A percentile compares a stretch with the other conserved stretches of the same genome.
These are phyloP conservation scores for Apocynum venetum DNA, from an alignment of 257 asterid genomes.

Conservation along the genomic window DNA sequence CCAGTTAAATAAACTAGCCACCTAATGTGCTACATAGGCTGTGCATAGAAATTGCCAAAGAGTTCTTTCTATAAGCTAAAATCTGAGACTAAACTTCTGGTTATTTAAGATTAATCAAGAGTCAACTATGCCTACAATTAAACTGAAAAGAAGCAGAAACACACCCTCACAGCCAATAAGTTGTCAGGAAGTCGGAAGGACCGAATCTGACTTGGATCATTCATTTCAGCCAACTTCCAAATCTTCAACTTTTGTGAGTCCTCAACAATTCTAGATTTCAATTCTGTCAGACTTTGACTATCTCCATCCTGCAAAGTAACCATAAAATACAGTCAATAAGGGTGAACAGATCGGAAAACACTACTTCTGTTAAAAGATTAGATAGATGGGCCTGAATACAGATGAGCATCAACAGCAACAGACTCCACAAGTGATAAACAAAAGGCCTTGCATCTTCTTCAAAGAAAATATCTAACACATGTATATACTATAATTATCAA, in stretches of 20 bases:
- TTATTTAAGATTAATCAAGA: not conserved
- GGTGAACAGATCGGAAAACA: not conserved
- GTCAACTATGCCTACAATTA: not conserved
- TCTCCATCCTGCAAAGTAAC: conserved; percentile 40
- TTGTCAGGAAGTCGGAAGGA: conserved; percentile 56
- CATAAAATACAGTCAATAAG: not conserved
- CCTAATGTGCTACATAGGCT: not conserved
- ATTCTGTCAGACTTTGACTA: conserved; percentile 36
- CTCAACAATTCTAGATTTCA: conserved; percentile 39
- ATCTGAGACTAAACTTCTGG: not conserved
- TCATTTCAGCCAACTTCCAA: conserved; percentile 55
- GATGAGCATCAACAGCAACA: not conserved
- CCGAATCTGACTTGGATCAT: conserved; percentile 49
- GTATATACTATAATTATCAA: conserved; percentile 3
- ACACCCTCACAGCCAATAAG: conserved; percentile 47
- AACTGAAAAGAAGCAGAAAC: not conserved
- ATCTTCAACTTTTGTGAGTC: conserved; percentile 51
- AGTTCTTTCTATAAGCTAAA: not conserved
- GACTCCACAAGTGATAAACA: not conserved
- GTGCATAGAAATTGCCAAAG: not conserved
- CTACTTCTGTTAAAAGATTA: not conserved
- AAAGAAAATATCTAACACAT: not conserved
- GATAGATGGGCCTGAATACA: not conserved
- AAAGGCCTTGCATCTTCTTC: not conserved
- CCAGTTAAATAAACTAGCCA: not conserved